Percentiles rank a stretch among this genome's conserved stretches.
Evolutionary conservation across 108 stramenopile genomes (phyloP).

Genomic region (Tribonema minus): DNA sequence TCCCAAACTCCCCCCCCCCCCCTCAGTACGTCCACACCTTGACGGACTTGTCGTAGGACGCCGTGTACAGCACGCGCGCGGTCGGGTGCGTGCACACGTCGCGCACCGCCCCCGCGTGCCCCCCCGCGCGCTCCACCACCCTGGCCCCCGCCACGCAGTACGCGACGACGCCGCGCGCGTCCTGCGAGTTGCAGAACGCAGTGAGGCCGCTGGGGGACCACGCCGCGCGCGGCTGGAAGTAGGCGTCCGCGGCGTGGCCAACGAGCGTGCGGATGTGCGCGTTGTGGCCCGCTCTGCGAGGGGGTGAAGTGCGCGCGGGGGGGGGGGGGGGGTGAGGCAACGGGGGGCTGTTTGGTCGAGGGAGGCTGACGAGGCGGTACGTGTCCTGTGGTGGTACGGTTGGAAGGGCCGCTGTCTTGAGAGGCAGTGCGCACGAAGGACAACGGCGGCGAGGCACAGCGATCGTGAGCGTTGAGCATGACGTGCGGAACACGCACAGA

Average conservation of each 20-base stretch:
- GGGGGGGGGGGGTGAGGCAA: background rate
- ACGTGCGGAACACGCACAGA: too few relatives aligned
- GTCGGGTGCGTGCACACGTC: constrained; percentile 29
- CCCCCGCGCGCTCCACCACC: constrained; percentile 15
- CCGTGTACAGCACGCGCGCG: constrained; percentile 5
- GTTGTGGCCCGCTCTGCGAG: constrained; percentile 10
- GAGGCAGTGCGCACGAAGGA: too few relatives aligned
- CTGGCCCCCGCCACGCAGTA: constrained; percentile 33
- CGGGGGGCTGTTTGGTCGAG: background rate
- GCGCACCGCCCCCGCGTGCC: constrained; percentile 16
- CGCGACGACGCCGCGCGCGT: constrained; percentile 23
- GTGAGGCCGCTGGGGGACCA: constrained; percentile 25
- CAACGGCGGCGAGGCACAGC: too few relatives aligned
- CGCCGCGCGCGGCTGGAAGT: constrained; percentile 36
- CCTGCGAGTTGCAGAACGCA: constrained; percentile 39
- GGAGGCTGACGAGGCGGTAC: too few relatives aligned
- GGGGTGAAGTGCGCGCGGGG: background rate
- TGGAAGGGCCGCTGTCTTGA: too few relatives aligned
- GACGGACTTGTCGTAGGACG: constrained; percentile 44
- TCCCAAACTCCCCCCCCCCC: too few relatives aligned
- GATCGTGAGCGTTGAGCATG: too few relatives aligned
- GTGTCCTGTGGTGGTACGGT: too few relatives aligned
- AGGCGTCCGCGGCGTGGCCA: constrained; percentile 35
- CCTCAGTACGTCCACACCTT: constrained; percentile 21
- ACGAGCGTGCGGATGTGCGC: constrained; percentile 28